Base-by-base conservation (phyloP, 768 basidiomycete species). In the Boletus sensibilis region DNA sequence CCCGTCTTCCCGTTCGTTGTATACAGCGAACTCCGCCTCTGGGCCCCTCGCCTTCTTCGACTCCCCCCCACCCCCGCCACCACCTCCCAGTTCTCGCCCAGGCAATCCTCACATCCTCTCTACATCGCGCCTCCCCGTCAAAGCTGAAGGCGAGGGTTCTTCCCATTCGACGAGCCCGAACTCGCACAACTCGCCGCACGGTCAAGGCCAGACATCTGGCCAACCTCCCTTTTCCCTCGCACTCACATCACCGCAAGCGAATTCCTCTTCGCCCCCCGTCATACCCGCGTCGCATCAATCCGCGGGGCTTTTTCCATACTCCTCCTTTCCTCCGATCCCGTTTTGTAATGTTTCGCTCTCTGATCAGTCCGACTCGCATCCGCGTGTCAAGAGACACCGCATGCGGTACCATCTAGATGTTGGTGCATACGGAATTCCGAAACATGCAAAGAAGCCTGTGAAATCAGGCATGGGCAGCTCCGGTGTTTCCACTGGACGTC, bases 391-490 rank as follows among this genome's bases (percentile, higher is more conserved):
- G 66, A 66, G 70, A 45, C 66, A 69, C 25, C 63, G 64, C 46
- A 67, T 65, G 60, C 67, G 77, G 35, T 82, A 77, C 60, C 77
- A 81, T 59, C 79, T 94, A 35, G 86, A 91, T 48, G 84, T 87
- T 14, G 92, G 88, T 16, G 91, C 91, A 13, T 93, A 90, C 61
- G 93, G 93, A 5, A 90, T 94, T 49, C 86, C 93, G 0, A 95
- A 95, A 70, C 70, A 65, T 39, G 55, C 64, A 7, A 68, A 49
- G 42, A 59, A 52, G 54, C 66, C 62, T 50, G 60, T 42, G 10
- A 71, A 73, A 29, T 57, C 75, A 67, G 74, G 68, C 67, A 60
- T 53, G 63, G 54, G 57, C 45, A 51, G 53, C 45, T 2, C 61
- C 5, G 31, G 59, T 44, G 60, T 52, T 37, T 50, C 38, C 42